These are phyloP conservation scores for Albugo candida DNA, from an alignment of 352 stramenopile genomes.

Conservation along the genomic window DNA sequence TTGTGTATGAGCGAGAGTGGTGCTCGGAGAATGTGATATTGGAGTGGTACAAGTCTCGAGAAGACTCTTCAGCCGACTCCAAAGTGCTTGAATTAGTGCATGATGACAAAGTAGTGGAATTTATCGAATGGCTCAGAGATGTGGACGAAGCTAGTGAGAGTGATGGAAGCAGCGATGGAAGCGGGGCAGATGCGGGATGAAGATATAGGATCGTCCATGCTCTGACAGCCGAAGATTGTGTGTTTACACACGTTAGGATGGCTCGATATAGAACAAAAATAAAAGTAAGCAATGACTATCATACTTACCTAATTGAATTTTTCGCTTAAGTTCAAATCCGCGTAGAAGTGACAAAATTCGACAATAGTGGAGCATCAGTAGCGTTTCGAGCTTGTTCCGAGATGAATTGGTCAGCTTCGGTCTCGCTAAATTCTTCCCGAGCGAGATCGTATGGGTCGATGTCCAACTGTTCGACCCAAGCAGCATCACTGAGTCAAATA, in stretches of 20 bases:
- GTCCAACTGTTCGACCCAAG: conserved; percentile 36
- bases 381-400: not conserved
- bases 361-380: not conserved
- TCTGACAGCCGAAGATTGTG: too few species aligned
- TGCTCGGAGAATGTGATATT: conserved; percentile 85
- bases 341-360: not conserved
- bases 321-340: not conserved
- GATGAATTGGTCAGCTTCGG: conserved; percentile 59
- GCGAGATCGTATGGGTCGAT: conserved; percentile 13
- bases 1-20: conserved; percentile 85
- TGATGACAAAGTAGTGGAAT: conserved; percentile 76
- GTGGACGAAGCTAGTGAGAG: conserved; percentile 25
- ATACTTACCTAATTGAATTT: not conserved
- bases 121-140: conserved; percentile 86
- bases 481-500: conserved; percentile 19
- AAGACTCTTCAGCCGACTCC: conserved; percentile 18
- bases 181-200: too few species aligned
- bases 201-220: too few species aligned
- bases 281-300: not conserved
- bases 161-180: conserved; percentile 4
- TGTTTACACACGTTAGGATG: too few species aligned
- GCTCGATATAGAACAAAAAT: too few species aligned
- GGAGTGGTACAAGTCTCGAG: conserved; percentile 57
- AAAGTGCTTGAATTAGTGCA: conserved; percentile 26
- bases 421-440: conserved; percentile 32